Evolutionary conservation across 2,329 filamentous ascomycete genomes (phyloP).

Genomic region (Aspergillus tamarii): DNA sequence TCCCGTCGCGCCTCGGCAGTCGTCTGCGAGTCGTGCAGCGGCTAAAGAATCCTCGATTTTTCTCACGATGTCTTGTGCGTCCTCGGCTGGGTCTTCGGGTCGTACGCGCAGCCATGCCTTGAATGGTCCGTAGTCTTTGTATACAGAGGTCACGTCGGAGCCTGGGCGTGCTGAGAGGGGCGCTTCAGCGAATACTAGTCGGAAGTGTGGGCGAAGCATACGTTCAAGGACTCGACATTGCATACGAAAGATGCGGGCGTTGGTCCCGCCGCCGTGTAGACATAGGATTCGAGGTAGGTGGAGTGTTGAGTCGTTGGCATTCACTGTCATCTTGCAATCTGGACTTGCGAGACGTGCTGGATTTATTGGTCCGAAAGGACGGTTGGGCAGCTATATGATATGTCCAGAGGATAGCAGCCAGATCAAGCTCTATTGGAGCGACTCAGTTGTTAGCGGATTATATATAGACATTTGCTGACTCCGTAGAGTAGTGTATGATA

Average conservation of each 20-base stretch:
- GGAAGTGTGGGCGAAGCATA: not conserved
- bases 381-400: too few relatives aligned
- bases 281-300: not conserved
- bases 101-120: not conserved
- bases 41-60: not conserved
- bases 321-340: too few relatives aligned
- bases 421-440: too few relatives aligned
- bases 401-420: too few relatives aligned
- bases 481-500: too few relatives aligned
- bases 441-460: accelerated
- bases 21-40: not conserved
- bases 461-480: too few relatives aligned
- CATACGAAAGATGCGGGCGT: constrained; percentile 3
- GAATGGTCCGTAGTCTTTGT: not conserved
- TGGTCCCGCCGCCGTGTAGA: constrained; percentile 10
- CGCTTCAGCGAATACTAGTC: constrained; percentile 6
- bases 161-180: not conserved
- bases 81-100: not conserved
- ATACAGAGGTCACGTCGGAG: not conserved
- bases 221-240: constrained; percentile 9
- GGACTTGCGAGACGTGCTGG: too few relatives aligned
- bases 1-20: not conserved
- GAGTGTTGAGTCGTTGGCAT: not conserved
- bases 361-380: too few relatives aligned
- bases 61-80: not conserved